Conservation (phyloP, 2,329 filamentous ascomycete genomes). For the Nigrospora sphaerica region DNA sequence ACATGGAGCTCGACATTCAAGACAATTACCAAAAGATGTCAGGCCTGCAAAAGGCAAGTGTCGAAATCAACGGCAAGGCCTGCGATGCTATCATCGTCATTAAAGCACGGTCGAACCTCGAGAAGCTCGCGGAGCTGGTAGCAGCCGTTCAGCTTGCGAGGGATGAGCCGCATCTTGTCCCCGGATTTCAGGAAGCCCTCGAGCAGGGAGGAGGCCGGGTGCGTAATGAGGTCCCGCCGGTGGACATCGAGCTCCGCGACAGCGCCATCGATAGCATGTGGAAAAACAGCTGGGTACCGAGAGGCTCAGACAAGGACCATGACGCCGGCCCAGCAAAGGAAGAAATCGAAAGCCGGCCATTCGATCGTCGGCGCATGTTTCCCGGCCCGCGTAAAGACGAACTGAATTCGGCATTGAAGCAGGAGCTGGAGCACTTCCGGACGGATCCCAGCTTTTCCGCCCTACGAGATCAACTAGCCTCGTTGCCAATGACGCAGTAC, state of each 20-base stretch:
- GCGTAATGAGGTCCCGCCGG: background rate
- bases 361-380: background rate
- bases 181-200: background rate
- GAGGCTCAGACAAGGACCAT: too few relatives aligned
- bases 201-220: too few relatives aligned
- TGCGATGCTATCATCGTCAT: background rate
- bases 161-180: background rate
- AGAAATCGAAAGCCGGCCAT: background rate
- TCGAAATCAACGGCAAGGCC: background rate
- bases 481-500: background rate
- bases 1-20: background rate
- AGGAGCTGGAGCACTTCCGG: background rate
- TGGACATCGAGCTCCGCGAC: background rate
- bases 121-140: background rate
- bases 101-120: too few relatives aligned
- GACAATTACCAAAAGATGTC: background rate
- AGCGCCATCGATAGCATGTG: background rate
- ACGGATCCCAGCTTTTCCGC: background rate
- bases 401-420: background rate
- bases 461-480: background rate
- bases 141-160: background rate
- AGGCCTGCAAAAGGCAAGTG: background rate
- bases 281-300: too few relatives aligned
- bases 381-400: background rate
- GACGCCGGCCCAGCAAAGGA: background rate